phyloP scores from a whole-genome alignment of 1,139 yeast genomes.

The Meyerozyma smithsonii region DNA sequence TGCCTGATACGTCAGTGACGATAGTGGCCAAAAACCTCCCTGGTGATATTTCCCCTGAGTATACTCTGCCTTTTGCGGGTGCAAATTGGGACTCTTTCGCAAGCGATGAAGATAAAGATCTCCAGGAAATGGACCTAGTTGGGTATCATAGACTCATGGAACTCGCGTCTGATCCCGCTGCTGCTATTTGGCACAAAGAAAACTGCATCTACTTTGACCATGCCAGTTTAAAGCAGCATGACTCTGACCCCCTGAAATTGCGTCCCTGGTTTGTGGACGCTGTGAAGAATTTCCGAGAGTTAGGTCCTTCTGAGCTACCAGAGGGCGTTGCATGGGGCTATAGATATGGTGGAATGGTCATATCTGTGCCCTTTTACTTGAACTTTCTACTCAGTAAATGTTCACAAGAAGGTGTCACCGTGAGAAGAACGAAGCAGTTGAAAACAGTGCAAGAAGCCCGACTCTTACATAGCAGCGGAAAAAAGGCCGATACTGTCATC shows the following conservation, averaged over 20 bases:
- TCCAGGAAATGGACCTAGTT: conserved; percentile 34
- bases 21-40: conserved; percentile 34
- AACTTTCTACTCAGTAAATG: conserved; percentile 40
- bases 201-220: conserved; percentile 28
- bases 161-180: conserved; percentile 38
- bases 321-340: conserved; percentile 33
- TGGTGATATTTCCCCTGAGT: conserved; percentile 33
- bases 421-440: conserved; percentile 22
- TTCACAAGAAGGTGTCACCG: conserved; percentile 29
- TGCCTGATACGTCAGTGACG: conserved; percentile 20
- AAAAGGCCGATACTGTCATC: conserved; percentile 33
- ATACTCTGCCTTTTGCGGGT: conserved; percentile 41
- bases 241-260: conserved; percentile 13
- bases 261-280: conserved; percentile 45
- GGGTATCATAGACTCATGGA: conserved; percentile 37
- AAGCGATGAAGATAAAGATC: conserved; percentile 20
- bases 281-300: conserved; percentile 28
- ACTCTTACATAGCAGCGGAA: conserved; percentile 14
- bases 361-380: conserved; percentile 47
- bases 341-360: conserved; percentile 43
- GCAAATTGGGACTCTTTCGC: conserved; percentile 49
- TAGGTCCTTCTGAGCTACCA: conserved; percentile 26
- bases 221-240: conserved; percentile 14
- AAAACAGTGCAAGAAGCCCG: conserved; percentile 11
- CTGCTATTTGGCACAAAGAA: conserved; percentile 40